Conservation (phyloP, 1,139 yeast genomes). For the Pichia sp. region DNA sequence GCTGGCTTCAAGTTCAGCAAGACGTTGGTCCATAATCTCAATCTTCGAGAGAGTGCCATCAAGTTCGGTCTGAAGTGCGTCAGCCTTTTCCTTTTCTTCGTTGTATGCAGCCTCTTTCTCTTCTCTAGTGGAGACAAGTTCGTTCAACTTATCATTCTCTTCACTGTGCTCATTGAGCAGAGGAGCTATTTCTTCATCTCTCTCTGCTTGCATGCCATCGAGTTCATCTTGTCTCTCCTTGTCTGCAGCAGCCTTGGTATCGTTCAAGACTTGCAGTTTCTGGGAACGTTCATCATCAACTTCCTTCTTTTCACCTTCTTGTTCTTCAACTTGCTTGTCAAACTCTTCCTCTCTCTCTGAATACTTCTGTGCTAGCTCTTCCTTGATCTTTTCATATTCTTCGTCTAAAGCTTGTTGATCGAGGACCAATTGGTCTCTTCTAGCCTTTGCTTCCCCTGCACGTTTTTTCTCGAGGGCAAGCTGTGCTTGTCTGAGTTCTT, state of each 20-base stretch:
- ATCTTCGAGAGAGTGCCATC: slow-evolving; percentile 19
- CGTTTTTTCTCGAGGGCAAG: slow-evolving; percentile 36
- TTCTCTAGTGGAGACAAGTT: slow-evolving; percentile 22
- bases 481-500: slow-evolving; percentile 38
- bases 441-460: slow-evolving; percentile 35
- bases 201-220: slow-evolving; percentile 28
- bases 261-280: slow-evolving; percentile 26
- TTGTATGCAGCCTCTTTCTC: slow-evolving; percentile 21
- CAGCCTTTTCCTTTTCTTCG: slow-evolving; percentile 24
- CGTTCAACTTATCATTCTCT: slow-evolving; percentile 24
- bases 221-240: slow-evolving; percentile 29
- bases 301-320: slow-evolving; percentile 27
- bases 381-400: slow-evolving; percentile 27
- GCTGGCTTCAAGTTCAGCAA: slow-evolving; percentile 18
- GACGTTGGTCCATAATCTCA: slow-evolving; percentile 19
- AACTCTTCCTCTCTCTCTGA: slow-evolving; percentile 30
- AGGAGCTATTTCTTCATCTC: slow-evolving; percentile 27
- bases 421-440: slow-evolving; percentile 33
- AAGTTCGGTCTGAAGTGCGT: slow-evolving; percentile 17
- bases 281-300: slow-evolving; percentile 29
- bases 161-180: slow-evolving; percentile 23
- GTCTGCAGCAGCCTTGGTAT: slow-evolving; percentile 28
- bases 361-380: slow-evolving; percentile 27
- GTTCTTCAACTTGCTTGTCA: slow-evolving; percentile 25
- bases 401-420: slow-evolving; percentile 25